phyloP scores from a whole-genome alignment of 2,329 filamentous ascomycete genomes.

The Cercospora zeae-maydis region DNA sequence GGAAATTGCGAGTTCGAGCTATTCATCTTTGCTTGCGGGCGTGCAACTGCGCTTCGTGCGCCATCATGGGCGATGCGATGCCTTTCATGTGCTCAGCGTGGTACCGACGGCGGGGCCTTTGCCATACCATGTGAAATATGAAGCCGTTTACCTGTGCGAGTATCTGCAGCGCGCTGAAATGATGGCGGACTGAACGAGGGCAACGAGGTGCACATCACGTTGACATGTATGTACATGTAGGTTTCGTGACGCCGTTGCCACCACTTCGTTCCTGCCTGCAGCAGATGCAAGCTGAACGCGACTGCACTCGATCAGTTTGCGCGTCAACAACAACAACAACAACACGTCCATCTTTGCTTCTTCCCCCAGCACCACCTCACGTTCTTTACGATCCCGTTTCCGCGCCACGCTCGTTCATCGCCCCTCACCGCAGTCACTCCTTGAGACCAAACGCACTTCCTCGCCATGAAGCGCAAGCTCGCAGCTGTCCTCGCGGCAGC shows the following conservation, averaged over 20 bases:
- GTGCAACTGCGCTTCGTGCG: neutral
- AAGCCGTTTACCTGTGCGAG: neutral
- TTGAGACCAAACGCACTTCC: conserved; percentile 19
- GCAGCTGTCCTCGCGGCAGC: conserved; percentile 16
- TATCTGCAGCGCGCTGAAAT: neutral
- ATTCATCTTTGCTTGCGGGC: neutral
- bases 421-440: conserved; percentile 30
- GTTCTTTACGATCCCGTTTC: conserved; percentile 6
- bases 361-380: conserved; percentile 9
- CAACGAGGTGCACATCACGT: neutral
- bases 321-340: neutral
- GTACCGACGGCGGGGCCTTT: neutral
- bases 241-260: neutral
- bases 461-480: conserved; percentile 21
- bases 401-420: conserved; percentile 17
- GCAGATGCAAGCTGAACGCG: neutral
- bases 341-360: conserved; percentile 4
- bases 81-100: neutral
- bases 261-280: neutral
- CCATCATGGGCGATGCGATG: neutral
- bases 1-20: neutral
- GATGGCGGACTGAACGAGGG: neutral
- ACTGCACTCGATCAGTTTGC: neutral
- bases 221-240: neutral
- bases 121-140: neutral